Evolutionary conservation across 176 grass and related monocot species (phyloP), one percentile per base, ranked within the genome.

Genomic region (Aegilops bicornis): DNA sequence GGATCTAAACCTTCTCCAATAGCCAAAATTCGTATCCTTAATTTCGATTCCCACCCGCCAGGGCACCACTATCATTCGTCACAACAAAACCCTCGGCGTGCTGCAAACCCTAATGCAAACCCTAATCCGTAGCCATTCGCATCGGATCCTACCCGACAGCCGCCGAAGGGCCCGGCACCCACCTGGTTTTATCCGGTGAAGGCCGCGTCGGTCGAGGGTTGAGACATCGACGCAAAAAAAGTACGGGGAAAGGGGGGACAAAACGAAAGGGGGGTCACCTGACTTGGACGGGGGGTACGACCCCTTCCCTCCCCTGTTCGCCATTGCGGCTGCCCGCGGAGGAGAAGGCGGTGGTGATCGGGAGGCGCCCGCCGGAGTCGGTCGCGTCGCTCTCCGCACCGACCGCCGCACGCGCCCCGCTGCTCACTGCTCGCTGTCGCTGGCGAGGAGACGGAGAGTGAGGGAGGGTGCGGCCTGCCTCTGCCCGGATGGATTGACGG

Each of bases 91-190:
- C 56, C 9, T 52, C 59, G 15, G 15, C 16, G 14, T 54, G 42
- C 15, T 39, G 68, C 43, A 88, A 88, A 88, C 86, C 79, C 79
- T 82, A 83, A 68, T 39, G 68, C 43, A 88, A 88, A 88, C 86
- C 79, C 79, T 82, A 83, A 68, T 15, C 43, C 70, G 7, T 22
- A 2, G 27, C 24, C 73, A 37, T 50, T 20, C 17, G 6, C 15
- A n/a, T 73, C 59, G 40, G 30, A 85, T 29, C 27, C 23, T 4
- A 73, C 13, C 32, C 15, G 52, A 73, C 29, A 32, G 31, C 20
- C 27, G 31, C 24, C 39, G 13, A 16, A 29, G 59, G 76, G 2
- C 52, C 69, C 32, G 14, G 16, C 15, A 8, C 27, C 52, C 39
- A 43, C 11, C 10, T 4, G 29, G 47, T 5, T 24, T 4, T 29